A percentile compares a stretch with the other conserved stretches of the same genome.
phyloP scores from a whole-genome alignment of 2,329 filamentous ascomycete species.

The Berkeleyomyces rouxiae region DNA sequence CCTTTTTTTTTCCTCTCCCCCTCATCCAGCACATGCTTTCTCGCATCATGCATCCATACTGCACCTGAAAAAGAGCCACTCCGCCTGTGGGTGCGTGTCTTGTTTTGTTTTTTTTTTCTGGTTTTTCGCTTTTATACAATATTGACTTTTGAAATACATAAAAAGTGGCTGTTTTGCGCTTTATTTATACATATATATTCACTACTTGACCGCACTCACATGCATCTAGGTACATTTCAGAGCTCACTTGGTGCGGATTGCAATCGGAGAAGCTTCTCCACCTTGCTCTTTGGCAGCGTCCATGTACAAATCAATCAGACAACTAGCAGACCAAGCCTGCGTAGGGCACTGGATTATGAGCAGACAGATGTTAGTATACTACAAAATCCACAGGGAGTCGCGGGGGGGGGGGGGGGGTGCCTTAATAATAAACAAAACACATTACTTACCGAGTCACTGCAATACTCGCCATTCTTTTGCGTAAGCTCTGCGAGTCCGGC shows the following conservation, averaged over 20 bases:
- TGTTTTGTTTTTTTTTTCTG: not conserved
- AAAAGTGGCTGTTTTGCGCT: not conserved
- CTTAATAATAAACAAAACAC: constrained; percentile 17
- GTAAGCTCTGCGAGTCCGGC: constrained; percentile 85
- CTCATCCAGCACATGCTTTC: not conserved
- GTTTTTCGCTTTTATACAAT: not conserved
- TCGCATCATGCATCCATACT: not conserved
- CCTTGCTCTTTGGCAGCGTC: constrained; percentile 51
- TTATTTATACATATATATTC: not conserved
- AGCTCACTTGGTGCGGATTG: constrained; percentile 2
- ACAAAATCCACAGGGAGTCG: constrained; percentile 12
- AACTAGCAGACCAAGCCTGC: constrained; percentile 90
- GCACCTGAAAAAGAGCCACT: too few species aligned
- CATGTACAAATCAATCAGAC: constrained; percentile 89
- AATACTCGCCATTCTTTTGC: constrained; percentile 71
- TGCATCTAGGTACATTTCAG: not conserved
- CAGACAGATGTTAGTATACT: not conserved
- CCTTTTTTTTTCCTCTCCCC: constrained; percentile 8
- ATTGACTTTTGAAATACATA: not conserved
- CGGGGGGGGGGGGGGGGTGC: constrained; percentile 6
- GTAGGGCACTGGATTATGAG: constrained; percentile 55
- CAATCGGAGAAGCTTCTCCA: not conserved
- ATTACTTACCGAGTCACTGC: constrained; percentile 64
- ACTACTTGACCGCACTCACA: not conserved
- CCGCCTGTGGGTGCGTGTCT: constrained; percentile 1